Evolutionary conservation across 2,329 filamentous ascomycete genomes (phyloP), one percentile per base, ranked within the genome.

Genomic region (Colletotrichum sp.): DNA sequence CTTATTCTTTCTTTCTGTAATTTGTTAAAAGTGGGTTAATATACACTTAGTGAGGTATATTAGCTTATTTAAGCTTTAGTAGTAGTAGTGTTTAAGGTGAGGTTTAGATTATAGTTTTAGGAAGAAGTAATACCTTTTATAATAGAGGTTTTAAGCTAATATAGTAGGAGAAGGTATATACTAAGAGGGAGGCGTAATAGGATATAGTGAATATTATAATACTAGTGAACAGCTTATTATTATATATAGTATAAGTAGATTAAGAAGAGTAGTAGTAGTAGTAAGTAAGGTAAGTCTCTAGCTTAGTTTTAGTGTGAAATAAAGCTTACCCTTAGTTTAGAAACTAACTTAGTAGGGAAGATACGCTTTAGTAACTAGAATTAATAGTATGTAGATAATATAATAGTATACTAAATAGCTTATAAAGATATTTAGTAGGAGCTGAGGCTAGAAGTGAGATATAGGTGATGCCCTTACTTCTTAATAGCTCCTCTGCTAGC

Each of bases 311-410:
- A 32, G 4, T 1, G 4, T 32, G 1, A 32, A 32, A 4, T 32
- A 10, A 32, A 0, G 30, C 30, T 32, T 32, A 32, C 30, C 2
- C 2, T 32, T 32, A 32, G 30, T 32, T 3, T 32, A 32, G 1
- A 32, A 32, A 4, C 30, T 32, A 32, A 32, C 30, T 4, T 32
- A 32, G 2, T 32, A 32, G 9, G 30, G 1, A 32, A 32, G 9
- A 4, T 2, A 32, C 1, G 1, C 30, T 32, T 1, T 32, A 32
- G 3, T n/a, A 48, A 3, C 6, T 48, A 48, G 7, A 2, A 16
- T 48, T n/a, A 16, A 16, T 48, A 16, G 1, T 48, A 48, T 48
- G 2, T 7, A 48, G n/a, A 16, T 48, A 48, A n/a, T 48, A 48
- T 48, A 48, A 4, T 16, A 48, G 3, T 1, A 7, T 48, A 10